Conservation (phyloP, 148 eudicot species). For the Chenopodium quinoa region DNA sequence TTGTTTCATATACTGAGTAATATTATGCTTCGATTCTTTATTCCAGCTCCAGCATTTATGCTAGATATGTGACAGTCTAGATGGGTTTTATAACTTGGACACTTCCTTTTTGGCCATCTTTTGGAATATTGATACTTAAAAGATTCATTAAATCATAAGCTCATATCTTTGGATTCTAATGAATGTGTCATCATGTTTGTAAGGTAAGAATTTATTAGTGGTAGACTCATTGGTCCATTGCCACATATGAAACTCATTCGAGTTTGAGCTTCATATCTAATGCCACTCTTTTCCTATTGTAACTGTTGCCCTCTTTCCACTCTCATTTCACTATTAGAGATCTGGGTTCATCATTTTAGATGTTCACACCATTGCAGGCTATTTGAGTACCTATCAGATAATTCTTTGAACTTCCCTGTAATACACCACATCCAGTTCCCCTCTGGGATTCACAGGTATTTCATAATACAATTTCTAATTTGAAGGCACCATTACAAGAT, state of each 20-base stretch:
- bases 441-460: conserved; percentile 68
- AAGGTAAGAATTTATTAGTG: no score
- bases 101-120: not conserved
- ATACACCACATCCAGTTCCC: conserved; percentile 92
- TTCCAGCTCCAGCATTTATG: not conserved
- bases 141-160: not conserved
- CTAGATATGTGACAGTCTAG: not conserved
- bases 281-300: not conserved
- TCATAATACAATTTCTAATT: conserved; percentile 2
- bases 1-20: not conserved
- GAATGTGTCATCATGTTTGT: not conserved
- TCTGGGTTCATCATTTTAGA: conserved; percentile 6
- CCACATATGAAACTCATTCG: not conserved
- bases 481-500: conserved; percentile 10
- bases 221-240: not conserved
- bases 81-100: not conserved
- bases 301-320: not conserved
- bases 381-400: conserved; percentile 83
- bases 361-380: conserved; percentile 52
- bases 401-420: conserved; percentile 69
- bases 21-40: no score
- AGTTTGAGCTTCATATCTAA: not conserved
- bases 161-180: not conserved
- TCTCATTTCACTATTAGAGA: not conserved
- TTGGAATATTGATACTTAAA: not conserved